phyloP scores from a whole-genome alignment of 768 basidiomycete species.

The Tulasnella calospora region DNA sequence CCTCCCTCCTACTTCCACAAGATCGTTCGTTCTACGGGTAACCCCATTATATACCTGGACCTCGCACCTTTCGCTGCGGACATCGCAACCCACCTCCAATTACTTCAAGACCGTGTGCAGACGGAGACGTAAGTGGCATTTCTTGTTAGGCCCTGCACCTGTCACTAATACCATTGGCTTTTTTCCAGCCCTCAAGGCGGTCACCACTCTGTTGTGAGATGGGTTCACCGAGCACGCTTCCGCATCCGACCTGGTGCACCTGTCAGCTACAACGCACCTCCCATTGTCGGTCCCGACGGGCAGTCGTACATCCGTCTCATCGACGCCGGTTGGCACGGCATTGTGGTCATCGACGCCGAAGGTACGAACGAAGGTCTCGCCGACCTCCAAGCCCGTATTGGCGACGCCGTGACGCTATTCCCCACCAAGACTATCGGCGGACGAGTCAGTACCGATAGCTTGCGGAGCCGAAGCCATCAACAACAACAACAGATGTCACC shows the following conservation, averaged over 20 bases:
- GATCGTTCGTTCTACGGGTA: constrained; percentile 55
- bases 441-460: constrained; percentile 6
- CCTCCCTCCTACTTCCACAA: constrained; percentile 87
- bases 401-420: constrained; percentile 61
- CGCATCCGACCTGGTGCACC: constrained; percentile 46
- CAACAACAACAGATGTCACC: constrained; percentile 40
- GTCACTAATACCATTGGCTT: not conserved
- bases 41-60: constrained; percentile 63
- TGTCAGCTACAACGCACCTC: constrained; percentile 39
- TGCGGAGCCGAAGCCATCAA: constrained; percentile 31
- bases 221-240: constrained; percentile 79
- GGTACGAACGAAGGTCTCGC: constrained; percentile 80
- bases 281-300: constrained; percentile 47
- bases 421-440: constrained; percentile 41
- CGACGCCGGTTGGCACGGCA: constrained; percentile 79
- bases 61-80: constrained; percentile 74
- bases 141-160: constrained; percentile 26
- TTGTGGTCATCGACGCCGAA: constrained; percentile 76
- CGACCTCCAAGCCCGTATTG: constrained; percentile 71
- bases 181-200: constrained; percentile 64
- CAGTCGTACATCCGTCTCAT: constrained; percentile 48
- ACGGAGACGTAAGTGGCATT: constrained; percentile 67
- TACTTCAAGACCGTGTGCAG: constrained; percentile 69
- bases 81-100: constrained; percentile 64
- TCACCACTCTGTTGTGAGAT: constrained; percentile 75